Evolutionary conservation across 768 basidiomycete species (phyloP).

Genomic region (Stropharia rugosoannulata): DNA sequence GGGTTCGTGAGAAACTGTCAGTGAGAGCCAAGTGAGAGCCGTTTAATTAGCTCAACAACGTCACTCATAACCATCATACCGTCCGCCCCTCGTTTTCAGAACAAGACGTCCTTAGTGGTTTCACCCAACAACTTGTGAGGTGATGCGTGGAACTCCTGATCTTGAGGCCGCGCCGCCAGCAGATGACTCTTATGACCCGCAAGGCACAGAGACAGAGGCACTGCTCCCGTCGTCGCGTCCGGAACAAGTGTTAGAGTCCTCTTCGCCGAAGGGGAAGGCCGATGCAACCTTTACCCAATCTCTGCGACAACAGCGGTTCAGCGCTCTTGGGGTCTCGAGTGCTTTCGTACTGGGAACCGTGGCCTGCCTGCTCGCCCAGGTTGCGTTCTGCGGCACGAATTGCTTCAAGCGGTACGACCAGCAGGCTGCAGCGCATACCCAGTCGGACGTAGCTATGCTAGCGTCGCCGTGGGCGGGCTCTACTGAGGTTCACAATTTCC

Average conservation of each 20-base stretch:
- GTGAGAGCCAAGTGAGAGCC: no score
- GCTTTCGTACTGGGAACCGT: conserved; percentile 57
- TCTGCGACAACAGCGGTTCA: conserved; percentile 28
- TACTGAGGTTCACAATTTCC: conserved; percentile 65
- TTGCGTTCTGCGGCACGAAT: conserved; percentile 40
- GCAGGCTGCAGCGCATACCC: conserved; percentile 2
- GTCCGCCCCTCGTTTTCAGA: not conserved
- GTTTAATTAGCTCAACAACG: not conserved
- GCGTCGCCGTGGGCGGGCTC: conserved; percentile 75
- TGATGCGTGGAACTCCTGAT: conserved; percentile 13
- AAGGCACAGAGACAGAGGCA: conserved; percentile 26
- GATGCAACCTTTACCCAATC: conserved; percentile 9
- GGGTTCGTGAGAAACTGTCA: no score
- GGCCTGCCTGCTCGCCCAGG: conserved; percentile 50
- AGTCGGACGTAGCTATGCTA: conserved; percentile 28
- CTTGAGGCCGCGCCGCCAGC: conserved; percentile 8
- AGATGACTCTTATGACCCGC: conserved; percentile 12
- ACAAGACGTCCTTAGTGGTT: not conserved
- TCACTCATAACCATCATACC: not conserved
- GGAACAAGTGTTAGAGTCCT: conserved; percentile 10
- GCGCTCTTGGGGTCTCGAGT: conserved; percentile 34
- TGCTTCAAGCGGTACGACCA: conserved; percentile 30
- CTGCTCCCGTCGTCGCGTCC: conserved; percentile 23
- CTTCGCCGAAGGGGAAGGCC: conserved; percentile 11
- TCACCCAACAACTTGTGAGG: not conserved